Percentiles rank a stretch among this genome's conserved stretches.
phyloP scores from a whole-genome alignment of 225 moss, liverwort and hornwort genomes.

The Rhytidiadelphus loreus region DNA sequence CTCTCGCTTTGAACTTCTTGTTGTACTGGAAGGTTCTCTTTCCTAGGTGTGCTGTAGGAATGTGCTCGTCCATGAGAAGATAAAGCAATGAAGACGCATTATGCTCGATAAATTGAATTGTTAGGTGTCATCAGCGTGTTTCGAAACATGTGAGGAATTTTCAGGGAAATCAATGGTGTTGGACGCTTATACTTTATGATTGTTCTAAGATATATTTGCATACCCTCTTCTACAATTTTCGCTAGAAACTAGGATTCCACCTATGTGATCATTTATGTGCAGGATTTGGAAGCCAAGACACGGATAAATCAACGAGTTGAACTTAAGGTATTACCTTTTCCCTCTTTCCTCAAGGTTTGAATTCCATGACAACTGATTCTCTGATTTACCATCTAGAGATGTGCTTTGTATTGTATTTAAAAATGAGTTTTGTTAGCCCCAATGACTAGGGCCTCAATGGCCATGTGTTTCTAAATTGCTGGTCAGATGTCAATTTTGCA shows the following conservation, averaged over 20 bases:
- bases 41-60: not conserved
- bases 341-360: not conserved
- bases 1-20: not conserved
- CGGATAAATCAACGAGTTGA: conserved; percentile 69
- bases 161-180: not conserved
- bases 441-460: not conserved
- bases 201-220: not conserved
- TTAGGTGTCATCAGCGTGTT: not conserved
- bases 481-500: not conserved
- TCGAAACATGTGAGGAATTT: not conserved
- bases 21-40: not conserved
- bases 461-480: not conserved
- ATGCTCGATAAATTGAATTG: not conserved
- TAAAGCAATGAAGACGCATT: not conserved
- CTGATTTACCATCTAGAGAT: not conserved
- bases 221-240: not conserved
- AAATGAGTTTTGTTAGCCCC: not conserved
- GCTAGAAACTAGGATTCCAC: not conserved
- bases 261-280: conserved; percentile 4
- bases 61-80: not conserved
- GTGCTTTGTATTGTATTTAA: not conserved
- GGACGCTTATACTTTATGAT: not conserved
- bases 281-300: conserved; percentile 72
- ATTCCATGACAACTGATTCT: not conserved
- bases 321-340: conserved; percentile 42